These are phyloP conservation scores for Penicillium roqueforti DNA, from an alignment of 495 filamentous ascomycete species.

Conservation along the genomic window DNA sequence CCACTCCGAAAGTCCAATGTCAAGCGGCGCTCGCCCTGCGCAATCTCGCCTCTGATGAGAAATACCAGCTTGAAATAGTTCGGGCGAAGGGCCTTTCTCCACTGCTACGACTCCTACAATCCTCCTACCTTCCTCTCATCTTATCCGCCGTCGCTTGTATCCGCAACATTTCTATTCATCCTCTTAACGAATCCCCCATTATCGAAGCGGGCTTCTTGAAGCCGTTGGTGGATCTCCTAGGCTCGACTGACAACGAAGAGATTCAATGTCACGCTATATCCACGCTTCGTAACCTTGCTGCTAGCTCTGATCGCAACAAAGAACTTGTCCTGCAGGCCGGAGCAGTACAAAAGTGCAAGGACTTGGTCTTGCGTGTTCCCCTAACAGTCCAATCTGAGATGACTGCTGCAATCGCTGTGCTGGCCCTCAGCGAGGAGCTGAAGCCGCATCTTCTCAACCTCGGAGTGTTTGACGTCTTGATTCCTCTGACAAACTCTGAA, in stretches of 20 bases:
- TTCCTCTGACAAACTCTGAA: constrained; percentile 88
- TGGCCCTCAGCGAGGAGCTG: constrained; percentile 92
- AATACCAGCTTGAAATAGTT: constrained; percentile 97
- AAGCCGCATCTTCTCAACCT: constrained; percentile 88
- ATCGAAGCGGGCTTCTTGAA: constrained; percentile 96
- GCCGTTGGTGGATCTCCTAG: constrained; percentile 87
- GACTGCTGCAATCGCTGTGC: constrained; percentile 97
- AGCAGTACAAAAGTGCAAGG: constrained; percentile 97
- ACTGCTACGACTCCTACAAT: constrained; percentile 83
- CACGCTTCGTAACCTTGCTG: constrained; percentile 90
- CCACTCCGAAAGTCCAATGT: constrained; percentile 95
- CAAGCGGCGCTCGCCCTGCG: constrained; percentile 92
- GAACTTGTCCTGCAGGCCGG: constrained; percentile 92
- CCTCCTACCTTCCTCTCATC: constrained; percentile 90
- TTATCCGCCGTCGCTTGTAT: constrained; percentile 97
- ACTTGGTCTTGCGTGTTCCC: constrained; percentile 88
- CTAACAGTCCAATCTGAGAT: constrained; percentile 96
- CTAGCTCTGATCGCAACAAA: constrained; percentile 96
- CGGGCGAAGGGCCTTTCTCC: constrained; percentile 78
- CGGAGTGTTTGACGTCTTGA: constrained; percentile 94
- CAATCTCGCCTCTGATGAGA: constrained; percentile 95
- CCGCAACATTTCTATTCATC: constrained; percentile 97
- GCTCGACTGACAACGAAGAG: constrained; percentile 95
- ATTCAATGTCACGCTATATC: constrained; percentile 99
- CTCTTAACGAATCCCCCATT: constrained; percentile 98